These are phyloP conservation scores for Flueggea neowawraea DNA, from an alignment of 441 rosid species.

Conservation along the genomic window DNA sequence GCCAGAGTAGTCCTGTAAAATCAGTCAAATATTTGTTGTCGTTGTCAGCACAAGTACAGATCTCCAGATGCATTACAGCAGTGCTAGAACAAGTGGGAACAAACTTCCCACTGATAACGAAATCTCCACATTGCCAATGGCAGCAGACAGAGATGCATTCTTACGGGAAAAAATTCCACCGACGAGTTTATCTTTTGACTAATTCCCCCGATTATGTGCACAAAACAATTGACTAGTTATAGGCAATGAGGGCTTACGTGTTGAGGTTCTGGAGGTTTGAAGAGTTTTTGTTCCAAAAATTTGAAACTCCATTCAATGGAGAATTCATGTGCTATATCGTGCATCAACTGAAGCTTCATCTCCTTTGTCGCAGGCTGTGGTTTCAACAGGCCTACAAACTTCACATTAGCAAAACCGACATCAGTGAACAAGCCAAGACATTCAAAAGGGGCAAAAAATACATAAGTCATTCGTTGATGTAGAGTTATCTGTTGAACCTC, in stretches of 20 bases:
- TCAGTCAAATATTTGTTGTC: not conserved
- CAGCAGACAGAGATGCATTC: too few relatives aligned
- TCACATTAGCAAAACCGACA: conserved; percentile 1
- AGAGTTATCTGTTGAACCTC: conserved; percentile 40
- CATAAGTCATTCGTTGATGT: not conserved
- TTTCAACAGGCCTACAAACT: conserved; percentile 55
- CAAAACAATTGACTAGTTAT: too few relatives aligned
- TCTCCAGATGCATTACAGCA: not conserved
- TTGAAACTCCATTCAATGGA: conserved; percentile 60
- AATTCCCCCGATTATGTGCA: too few relatives aligned
- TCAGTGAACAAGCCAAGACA: conserved; percentile 5
- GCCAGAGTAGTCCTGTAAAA: conserved; percentile 20
- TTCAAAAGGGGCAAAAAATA: not conserved
- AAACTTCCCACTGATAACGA: too few relatives aligned
- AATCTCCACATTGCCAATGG: too few relatives aligned
- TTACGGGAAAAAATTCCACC: too few relatives aligned
- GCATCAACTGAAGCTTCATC: conserved; percentile 58
- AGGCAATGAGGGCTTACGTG: conserved; percentile 28
- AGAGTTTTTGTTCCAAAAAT: conserved; percentile 52
- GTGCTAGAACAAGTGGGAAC: too few relatives aligned
- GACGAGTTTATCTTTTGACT: too few relatives aligned
- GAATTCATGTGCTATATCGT: conserved; percentile 51
- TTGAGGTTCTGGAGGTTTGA: conserved; percentile 25
- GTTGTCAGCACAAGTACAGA: not conserved
- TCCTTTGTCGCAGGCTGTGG: conserved; percentile 49